phyloP scores from a whole-genome alignment of 2,329 filamentous ascomycete genomes.

The Xylariaceae sp. region DNA sequence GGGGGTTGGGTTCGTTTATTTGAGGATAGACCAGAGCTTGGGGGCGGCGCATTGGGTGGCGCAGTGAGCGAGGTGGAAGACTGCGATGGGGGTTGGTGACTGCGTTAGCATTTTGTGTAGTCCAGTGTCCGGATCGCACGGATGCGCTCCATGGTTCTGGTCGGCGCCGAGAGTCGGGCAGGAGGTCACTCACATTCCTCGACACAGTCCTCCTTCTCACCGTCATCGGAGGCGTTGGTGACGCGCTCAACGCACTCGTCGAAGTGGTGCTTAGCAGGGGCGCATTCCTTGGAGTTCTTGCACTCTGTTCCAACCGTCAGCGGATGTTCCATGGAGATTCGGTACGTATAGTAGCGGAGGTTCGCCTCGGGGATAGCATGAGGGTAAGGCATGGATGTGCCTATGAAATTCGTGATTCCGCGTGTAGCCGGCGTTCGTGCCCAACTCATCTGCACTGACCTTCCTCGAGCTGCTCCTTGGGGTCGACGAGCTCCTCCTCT shows the following conservation, averaged over 20 bases:
- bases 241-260: constrained; percentile 98
- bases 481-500: constrained; percentile 75
- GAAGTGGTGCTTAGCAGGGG: constrained; percentile 91
- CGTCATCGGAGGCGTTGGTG: constrained; percentile 61
- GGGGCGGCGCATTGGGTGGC: constrained; percentile 87
- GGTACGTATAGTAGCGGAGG: background rate
- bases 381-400: background rate
- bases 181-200: constrained; percentile 81
- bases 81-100: constrained; percentile 41
- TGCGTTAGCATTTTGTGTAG: constrained; percentile 2
- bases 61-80: constrained; percentile 99
- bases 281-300: constrained; percentile 78
- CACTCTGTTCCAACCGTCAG: constrained; percentile 59
- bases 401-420: constrained; percentile 4
- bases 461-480: constrained; percentile 84
- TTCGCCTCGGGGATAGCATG: background rate
- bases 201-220: constrained; percentile 96
- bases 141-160: background rate
- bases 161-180: background rate
- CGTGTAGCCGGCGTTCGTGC: constrained; percentile 3
- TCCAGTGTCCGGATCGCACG: background rate
- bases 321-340: background rate
- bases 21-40: constrained; percentile 89
- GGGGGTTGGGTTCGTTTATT: constrained; percentile 53
- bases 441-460: constrained; percentile 55